Percentiles rank a stretch among this genome's conserved stretches.
These are phyloP conservation scores for Tetracentron sinense DNA, from an alignment of 164 flowering plant species.

Conservation along the genomic window DNA sequence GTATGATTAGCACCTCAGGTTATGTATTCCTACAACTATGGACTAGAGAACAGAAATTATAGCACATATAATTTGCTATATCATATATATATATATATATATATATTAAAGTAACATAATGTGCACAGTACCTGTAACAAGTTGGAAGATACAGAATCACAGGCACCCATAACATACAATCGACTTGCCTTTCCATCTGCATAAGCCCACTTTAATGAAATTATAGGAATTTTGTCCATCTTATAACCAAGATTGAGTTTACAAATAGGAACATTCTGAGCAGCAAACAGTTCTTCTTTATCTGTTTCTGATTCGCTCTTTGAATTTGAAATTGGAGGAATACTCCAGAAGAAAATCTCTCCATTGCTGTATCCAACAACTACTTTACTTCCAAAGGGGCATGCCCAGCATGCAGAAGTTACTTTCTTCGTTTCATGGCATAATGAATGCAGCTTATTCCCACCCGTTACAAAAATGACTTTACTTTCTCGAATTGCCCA, in stretches of 20 bases:
- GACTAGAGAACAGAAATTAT: background rate
- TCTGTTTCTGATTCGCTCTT: slow-evolving; percentile 26
- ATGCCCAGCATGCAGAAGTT: slow-evolving; percentile 86
- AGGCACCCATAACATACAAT: slow-evolving; percentile 59
- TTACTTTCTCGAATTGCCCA: slow-evolving; percentile 81
- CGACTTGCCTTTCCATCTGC: slow-evolving; percentile 75
- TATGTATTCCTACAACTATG: background rate
- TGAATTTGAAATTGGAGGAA: slow-evolving; percentile 35
- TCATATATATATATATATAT: background rate
- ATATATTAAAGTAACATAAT: background rate
- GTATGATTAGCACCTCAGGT: background rate
- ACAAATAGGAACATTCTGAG: slow-evolving; percentile 43
- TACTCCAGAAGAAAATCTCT: slow-evolving; percentile 63
- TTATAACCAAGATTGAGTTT: slow-evolving; percentile 85
- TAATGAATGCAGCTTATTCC: slow-evolving; percentile 31
- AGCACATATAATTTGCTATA: background rate
- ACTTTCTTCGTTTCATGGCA: slow-evolving; percentile 57
- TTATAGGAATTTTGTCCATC: slow-evolving; percentile 72
- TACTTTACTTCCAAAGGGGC: slow-evolving; percentile 81
- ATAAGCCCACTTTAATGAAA: slow-evolving; percentile 58
- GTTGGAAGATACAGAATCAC: slow-evolving; percentile 38
- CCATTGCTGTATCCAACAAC: slow-evolving; percentile 76
- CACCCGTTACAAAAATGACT: slow-evolving; percentile 46
- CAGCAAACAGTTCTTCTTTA: slow-evolving; percentile 20
- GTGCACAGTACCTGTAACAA: slow-evolving; percentile 58